These are phyloP conservation scores for Maudiozyma barnettii DNA, from an alignment of 805 yeast genomes.

Conservation along the genomic window DNA sequence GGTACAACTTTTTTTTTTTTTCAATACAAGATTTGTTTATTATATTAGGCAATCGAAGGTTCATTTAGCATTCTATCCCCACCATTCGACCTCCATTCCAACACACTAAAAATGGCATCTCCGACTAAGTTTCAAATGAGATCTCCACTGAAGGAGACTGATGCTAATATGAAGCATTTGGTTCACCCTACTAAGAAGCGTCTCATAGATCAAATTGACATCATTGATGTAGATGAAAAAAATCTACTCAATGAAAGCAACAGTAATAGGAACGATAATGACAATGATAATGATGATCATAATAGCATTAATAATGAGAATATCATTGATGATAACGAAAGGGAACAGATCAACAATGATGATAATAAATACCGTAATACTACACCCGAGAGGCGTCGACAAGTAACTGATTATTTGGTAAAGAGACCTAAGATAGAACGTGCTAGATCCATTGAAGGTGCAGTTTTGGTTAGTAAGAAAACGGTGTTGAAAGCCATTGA, in stretches of 20 bases:
- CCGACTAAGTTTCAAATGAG: constrained; percentile 12
- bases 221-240: neutral
- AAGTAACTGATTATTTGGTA: neutral
- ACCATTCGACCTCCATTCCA: no score
- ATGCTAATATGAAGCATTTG: constrained; percentile 17
- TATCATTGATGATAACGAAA: neutral
- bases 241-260: no score
- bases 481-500: constrained; percentile 12
- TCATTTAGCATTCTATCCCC: no score
- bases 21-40: no score
- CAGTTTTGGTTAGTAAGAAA: constrained; percentile 19
- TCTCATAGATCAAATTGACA: constrained; percentile 12
- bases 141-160: constrained; percentile 28
- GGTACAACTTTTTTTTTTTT: no score
- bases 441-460: constrained; percentile 30
- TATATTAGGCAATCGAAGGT: no score
- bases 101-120: constrained; percentile 13
- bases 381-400: constrained; percentile 7
- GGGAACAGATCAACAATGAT: constrained; percentile 1
- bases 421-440: constrained; percentile 20
- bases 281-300: neutral
- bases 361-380: constrained; percentile 1
- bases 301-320: constrained; percentile 7
- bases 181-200: constrained; percentile 16
- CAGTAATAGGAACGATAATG: no score